Conservation (phyloP, 78 protist species). For the Emiliania huxleyi region DNA sequence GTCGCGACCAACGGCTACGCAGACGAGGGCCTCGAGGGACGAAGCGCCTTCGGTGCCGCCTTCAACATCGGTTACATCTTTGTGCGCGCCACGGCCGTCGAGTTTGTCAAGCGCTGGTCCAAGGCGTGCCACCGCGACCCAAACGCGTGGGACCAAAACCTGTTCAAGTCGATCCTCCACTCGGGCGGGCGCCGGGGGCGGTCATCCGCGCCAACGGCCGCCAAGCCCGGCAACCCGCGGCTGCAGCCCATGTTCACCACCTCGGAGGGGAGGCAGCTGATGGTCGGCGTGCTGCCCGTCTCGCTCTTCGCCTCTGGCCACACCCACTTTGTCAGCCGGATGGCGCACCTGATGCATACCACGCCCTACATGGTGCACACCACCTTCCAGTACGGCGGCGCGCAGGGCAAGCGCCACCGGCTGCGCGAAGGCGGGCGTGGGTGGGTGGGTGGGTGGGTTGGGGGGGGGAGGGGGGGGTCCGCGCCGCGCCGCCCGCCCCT, state of each 20-base stretch:
- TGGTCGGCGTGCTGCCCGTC: not conserved
- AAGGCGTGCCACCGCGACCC: not conserved
- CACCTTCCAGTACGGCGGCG: not conserved
- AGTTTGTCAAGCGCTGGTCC: not conserved
- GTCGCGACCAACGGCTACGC: not conserved
- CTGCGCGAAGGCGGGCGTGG: not conserved
- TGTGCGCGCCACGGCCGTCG: not conserved
- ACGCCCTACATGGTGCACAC: not conserved
- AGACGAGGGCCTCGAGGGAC: not conserved
- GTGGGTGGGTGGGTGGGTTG: too few species aligned
- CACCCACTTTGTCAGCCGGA: not conserved
- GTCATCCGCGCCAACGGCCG: not conserved
- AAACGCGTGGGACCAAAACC: not conserved
- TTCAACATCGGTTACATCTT: not conserved
- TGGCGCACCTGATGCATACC: not conserved
- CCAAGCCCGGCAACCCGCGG: not conserved
- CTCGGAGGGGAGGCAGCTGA: not conserved
- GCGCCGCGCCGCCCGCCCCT: too few species aligned
- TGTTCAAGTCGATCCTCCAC: not conserved
- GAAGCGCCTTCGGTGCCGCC: not conserved
- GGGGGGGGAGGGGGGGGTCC: too few species aligned
- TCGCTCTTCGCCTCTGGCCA: not conserved
- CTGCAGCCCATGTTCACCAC: not conserved
- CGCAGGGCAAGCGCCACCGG: not conserved
- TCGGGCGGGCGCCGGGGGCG: not conserved